Evolutionary conservation across 1,139 yeast species (phyloP), one percentile per base, ranked within the genome.

Genomic region (Kurtzmaniella quercitrusa): DNA sequence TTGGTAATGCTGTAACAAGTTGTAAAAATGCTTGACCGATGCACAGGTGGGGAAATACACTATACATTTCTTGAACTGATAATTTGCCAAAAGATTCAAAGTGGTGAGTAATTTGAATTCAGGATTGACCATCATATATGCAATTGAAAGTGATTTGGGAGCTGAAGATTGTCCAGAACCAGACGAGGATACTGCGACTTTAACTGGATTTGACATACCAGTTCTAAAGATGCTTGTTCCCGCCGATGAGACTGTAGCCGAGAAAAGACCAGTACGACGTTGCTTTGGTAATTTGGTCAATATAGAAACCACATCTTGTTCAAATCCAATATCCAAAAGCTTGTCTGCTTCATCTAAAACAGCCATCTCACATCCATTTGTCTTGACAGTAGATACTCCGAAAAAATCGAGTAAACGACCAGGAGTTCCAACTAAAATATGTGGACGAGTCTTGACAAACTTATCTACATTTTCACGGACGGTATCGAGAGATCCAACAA

Each of bases 311-410:
- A 87, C 82, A 44, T 88, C 89, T 41, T 70, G 71, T 33, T 78
- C 80, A 59, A 91, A 91, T 32, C 93, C 87, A 34, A 82, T 62
- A 60, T 91, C 98, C 34, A 93, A 68, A 38, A 93, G 70, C 50
- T 88, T 79, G 57, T 93, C 98, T 2, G 98, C 98, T 63, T 93
- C 98, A 61, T 93, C 98, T 41, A 93, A 64, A 7, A 94, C 82
- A 16, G 85, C 76, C 37, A 86, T 78, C 53, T 88, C 96, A 41
- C 89, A 74, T 3, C 84, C 73, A 11, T 63, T 65, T 0, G 84
- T 72, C 50, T 78, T 77, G 1, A 84, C 79, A 17, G 61, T 53
- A 26, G 64, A 63, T 3, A 74, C 68, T 1, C 77, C 63, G 28
- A 93, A 58, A 52, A 94, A 83, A 49, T 93, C 97, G 19, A 84